Percentiles rank a stretch among this genome's conserved stretches.
These are phyloP conservation scores for Globisporangium polare DNA, from an alignment of 352 stramenopile genomes.

Conservation along the genomic window DNA sequence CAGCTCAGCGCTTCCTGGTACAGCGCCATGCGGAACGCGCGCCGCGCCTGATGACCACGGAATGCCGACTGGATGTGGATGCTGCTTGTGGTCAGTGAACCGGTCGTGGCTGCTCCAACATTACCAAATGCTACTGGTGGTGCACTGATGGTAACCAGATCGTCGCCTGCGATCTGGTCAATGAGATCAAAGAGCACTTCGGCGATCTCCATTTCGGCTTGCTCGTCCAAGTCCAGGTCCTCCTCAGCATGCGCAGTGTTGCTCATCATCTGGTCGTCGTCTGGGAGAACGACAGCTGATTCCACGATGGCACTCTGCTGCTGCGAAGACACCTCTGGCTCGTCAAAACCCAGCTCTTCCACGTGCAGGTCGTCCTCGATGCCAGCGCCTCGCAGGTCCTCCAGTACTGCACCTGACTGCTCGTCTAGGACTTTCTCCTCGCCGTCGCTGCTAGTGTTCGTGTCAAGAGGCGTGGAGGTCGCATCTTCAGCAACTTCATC, in stretches of 20 bases:
- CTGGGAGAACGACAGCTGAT: neutral
- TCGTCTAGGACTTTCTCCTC: neutral
- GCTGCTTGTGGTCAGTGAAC: constrained; percentile 16
- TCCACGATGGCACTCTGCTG: neutral
- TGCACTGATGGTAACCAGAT: neutral
- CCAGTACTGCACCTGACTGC: neutral
- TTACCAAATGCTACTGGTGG: neutral
- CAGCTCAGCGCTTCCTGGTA: constrained; percentile 63
- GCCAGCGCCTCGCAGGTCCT: too few relatives aligned
- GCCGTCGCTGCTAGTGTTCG: too few relatives aligned
- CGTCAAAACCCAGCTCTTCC: neutral
- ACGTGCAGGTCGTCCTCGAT: constrained; percentile 6
- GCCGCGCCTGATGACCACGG: constrained; percentile 44
- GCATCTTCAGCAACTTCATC: neutral
- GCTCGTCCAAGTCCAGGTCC: constrained; percentile 12
- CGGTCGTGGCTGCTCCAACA: neutral
- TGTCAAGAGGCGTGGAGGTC: neutral
- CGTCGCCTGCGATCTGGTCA: constrained; percentile 22
- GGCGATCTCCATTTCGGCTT: constrained; percentile 37
- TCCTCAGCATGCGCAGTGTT: neutral
- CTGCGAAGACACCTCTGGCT: neutral
- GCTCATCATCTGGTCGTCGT: neutral
- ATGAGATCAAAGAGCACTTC: constrained; percentile 43
- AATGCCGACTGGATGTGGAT: constrained; percentile 54
- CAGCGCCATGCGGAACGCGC: constrained; percentile 50